Base-by-base conservation (phyloP, 2,329 filamentous ascomycete species). In the Penicillium sp. region DNA sequence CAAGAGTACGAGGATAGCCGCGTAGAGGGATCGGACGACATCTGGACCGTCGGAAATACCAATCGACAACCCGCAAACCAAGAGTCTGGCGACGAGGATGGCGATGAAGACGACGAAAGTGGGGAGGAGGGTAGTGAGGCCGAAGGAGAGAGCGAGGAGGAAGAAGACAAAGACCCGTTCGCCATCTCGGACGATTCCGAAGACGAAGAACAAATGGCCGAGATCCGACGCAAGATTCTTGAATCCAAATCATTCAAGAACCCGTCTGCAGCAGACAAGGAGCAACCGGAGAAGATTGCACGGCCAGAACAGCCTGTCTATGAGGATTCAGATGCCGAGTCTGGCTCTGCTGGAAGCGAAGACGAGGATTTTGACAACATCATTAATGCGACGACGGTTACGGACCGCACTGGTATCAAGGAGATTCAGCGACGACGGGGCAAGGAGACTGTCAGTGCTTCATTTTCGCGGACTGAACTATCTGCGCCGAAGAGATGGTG, bases 131-230 rank as follows among this genome's bases (percentile, higher is more conserved):
- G 78, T 0, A 79, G 81, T 1, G 79, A 82, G 1, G 81, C 80
- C 0, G 80, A 80, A 7, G 75, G 71, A 10, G 78, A 79, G 4
- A 76, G 82, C 0, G 78, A 77, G 22, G 79, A 78, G 24, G 79
- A 81, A 4, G 80, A 80, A 19, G 80, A 84, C 9, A 81, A 82
- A 68, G 91, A 95, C 69, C 89, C 88, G 0, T 93, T 89, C 70
- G 89, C 87, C 58, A 85, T 96, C 50, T 92, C 92, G 10, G 90
- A 93, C 59, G 89, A 92, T 68, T 88, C 86, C 35, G 91, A 91
- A 60, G 90, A 97, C 60, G 92, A 96, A 70, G 91, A 91, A 56
- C 89, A 93, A 73, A 98, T 98, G 93, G 93, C 92, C 38, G 93
- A 96, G 72, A 89, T 99, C 56, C 87, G 95, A 53, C 88, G 90